These are phyloP conservation scores for Aureobasidium lini DNA, from an alignment of 2,329 filamentous ascomycete genomes.

Conservation along the genomic window DNA sequence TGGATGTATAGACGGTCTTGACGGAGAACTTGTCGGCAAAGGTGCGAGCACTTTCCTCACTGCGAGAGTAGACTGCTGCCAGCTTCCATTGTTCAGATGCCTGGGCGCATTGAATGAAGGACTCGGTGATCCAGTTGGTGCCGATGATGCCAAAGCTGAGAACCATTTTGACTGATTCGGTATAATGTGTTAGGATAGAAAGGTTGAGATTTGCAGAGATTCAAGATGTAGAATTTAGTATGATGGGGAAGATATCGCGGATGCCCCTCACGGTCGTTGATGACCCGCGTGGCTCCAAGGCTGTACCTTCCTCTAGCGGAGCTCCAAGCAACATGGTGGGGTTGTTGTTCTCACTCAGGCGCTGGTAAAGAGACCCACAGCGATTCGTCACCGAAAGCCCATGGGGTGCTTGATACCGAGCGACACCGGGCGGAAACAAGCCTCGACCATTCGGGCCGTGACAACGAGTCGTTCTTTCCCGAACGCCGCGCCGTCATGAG, in stretches of 20 bases:
- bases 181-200: not conserved
- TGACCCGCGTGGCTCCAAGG: not conserved
- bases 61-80: constrained; percentile 40
- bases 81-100: constrained; percentile 38
- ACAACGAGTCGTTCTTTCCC: not conserved
- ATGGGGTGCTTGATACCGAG: not conserved
- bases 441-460: constrained; percentile 4
- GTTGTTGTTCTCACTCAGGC: not conserved
- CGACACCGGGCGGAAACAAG: not conserved
- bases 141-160: constrained; percentile 42
- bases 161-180: constrained; percentile 10
- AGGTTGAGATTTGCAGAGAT: not conserved
- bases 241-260: not conserved
- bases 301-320: constrained; percentile 12
- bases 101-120: constrained; percentile 38
- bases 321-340: not conserved
- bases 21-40: constrained; percentile 37
- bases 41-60: constrained; percentile 33
- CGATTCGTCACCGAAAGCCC: not conserved
- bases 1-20: constrained; percentile 32
- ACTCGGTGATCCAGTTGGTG: constrained; percentile 44
- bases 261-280: not conserved
- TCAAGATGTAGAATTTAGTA: not conserved
- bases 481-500: not conserved
- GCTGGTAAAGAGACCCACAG: not conserved